phyloP scores from a whole-genome alignment of 257 asterid species.

The Nicotiana noctiflora region DNA sequence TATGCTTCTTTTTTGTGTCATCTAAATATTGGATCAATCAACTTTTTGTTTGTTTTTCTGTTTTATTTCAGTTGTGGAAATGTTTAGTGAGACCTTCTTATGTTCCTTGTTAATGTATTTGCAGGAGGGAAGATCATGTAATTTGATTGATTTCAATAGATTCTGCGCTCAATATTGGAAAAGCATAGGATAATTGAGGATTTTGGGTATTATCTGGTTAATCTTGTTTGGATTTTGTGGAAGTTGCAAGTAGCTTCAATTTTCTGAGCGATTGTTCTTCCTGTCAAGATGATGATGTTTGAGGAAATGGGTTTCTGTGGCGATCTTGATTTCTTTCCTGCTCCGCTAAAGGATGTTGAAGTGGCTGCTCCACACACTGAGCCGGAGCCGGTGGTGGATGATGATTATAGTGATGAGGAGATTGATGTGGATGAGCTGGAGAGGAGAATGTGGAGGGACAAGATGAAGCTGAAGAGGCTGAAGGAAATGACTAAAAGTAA shows the following conservation, averaged over 20 bases:
- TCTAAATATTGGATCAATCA: too few species aligned
- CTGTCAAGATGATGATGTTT: constrained; percentile 58
- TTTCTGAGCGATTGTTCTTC: not conserved
- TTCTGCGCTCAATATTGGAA: not conserved
- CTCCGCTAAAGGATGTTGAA: constrained; percentile 44
- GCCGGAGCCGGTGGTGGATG: constrained; percentile 46
- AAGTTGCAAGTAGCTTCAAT: too few species aligned
- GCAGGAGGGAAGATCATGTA: constrained; percentile 22
- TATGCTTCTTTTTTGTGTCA: not conserved
- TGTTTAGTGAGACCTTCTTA: not conserved
- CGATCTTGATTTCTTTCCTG: constrained; percentile 63
- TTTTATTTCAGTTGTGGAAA: not conserved
- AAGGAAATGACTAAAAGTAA: constrained; percentile 65
- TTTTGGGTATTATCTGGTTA: constrained; percentile 6
- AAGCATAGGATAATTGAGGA: not conserved
- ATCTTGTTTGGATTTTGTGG: not conserved
- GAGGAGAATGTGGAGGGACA: constrained; percentile 82
- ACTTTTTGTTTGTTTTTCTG: too few species aligned
- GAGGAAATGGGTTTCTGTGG: constrained; percentile 70
- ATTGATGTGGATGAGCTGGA: constrained; percentile 80
- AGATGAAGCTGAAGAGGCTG: constrained; percentile 54
- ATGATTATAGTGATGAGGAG: constrained; percentile 74
- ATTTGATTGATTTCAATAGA: not conserved
- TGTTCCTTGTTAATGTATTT: constrained; percentile 9
- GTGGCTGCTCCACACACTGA: constrained; percentile 26